Evolutionary conservation across 2,329 filamentous ascomycete genomes (phyloP), one percentile per base, ranked within the genome.

Genomic region (Trichoderma endophyticum): DNA sequence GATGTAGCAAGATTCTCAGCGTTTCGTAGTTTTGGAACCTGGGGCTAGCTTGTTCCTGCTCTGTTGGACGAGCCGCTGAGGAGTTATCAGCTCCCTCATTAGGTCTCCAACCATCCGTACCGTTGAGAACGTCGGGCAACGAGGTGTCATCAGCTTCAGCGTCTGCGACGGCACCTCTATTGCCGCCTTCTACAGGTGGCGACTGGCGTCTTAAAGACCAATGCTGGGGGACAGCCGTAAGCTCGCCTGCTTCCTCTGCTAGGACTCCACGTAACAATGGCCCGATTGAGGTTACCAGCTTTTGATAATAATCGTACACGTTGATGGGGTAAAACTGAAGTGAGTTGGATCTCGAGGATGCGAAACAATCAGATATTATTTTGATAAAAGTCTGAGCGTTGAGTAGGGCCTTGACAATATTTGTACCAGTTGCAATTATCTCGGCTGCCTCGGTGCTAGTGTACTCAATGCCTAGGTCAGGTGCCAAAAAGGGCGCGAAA

Each of bases 181-280:
- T 36, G 30, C 74, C 70, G 26, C 72, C 77, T 21, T 78, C 78
- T 12, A 73, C 48, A 15, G 73, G 64, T 48, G 77, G 73, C 73
- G 79, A 74, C 72, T 81, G 75, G 9, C 78, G 82, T 74, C 78
- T 78, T 57, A 79, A 77, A 14, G 83, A 84, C 91, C 91, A 93
- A 72, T 90, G 85, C 48, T 90, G 86, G 1, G 95, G 94, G 63
- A 97, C 91, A 67, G 88, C 86, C 65, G 89, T 90, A 75, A 92
- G 88, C 59, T 98, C 84, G 0, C 91, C 84, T 43, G 95, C 92
- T 75, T 97, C 93, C 80, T 99, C 95, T 81, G 91, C 91, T n/a
- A 97, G 86, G 72, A 94, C 92, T 67, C 91, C 91, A 56, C 92
- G 89, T 75, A 98, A 87, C 18, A 99, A 83, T 28, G 90, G 90